Conservation (phyloP, 2,329 filamentous ascomycete genomes). For the Botrytis fragariae region DNA sequence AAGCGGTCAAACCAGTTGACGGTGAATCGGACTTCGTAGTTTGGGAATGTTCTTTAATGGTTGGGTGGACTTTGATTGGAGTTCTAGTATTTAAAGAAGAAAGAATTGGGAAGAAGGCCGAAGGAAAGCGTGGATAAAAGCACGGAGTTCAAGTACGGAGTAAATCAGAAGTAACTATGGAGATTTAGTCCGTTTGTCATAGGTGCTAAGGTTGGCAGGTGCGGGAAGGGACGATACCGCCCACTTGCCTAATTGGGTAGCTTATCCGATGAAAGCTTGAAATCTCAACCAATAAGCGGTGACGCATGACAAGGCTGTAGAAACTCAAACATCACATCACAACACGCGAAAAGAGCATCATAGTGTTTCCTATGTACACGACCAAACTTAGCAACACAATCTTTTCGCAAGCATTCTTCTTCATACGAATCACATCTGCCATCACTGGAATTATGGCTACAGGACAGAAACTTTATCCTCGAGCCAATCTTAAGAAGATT, state of each 20-base stretch:
- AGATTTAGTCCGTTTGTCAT: not conserved
- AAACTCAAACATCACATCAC: constrained; percentile 3
- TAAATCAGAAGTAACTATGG: not conserved
- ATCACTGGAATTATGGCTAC: constrained; percentile 33
- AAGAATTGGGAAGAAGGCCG: constrained; percentile 5
- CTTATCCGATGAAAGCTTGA: constrained; percentile 9
- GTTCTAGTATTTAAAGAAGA: not conserved
- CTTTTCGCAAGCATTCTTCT: not conserved
- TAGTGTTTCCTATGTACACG: not conserved
- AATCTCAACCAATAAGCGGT: not conserved
- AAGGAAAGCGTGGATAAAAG: not conserved
- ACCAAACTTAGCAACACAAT: not conserved
- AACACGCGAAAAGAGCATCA: not conserved
- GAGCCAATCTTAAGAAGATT: constrained; percentile 82
- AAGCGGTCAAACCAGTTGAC: not conserved
- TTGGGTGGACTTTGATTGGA: not conserved
- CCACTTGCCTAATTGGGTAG: constrained; percentile 18
- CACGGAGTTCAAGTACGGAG: not conserved
- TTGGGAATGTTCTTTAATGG: not conserved
- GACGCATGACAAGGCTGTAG: not conserved
- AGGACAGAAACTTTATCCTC: constrained; percentile 75
- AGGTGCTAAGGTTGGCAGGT: not conserved
- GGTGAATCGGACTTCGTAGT: not conserved
- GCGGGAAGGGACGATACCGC: constrained; percentile 3
- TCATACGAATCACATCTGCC: not conserved